Evolutionary conservation across 1,284 basidiomycete species (phyloP).

Genomic region (Malassezia equina): DNA sequence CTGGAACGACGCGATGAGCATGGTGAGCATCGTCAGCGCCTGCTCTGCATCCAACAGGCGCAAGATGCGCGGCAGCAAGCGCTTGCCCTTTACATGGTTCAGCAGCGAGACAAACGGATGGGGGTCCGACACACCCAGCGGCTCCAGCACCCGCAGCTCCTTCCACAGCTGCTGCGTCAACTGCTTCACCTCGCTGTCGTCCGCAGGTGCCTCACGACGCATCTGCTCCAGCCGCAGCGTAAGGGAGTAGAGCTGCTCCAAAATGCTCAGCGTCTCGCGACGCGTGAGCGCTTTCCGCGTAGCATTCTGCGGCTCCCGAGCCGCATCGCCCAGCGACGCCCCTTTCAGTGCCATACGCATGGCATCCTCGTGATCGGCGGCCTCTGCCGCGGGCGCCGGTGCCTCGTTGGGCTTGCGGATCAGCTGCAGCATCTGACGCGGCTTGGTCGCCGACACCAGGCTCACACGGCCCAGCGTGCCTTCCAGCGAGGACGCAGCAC

Average conservation of each 20-base stretch:
- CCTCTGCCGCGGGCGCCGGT: not conserved
- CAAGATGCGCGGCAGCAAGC: constrained; percentile 74
- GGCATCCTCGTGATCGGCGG: constrained; percentile 22
- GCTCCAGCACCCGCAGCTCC: constrained; percentile 72
- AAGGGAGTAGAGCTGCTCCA: constrained; percentile 78
- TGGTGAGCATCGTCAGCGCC: constrained; percentile 74
- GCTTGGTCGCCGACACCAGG: constrained; percentile 79
- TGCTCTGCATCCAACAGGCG: constrained; percentile 72
- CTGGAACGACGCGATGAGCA: constrained; percentile 84
- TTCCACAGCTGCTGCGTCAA: constrained; percentile 58
- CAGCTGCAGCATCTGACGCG: constrained; percentile 85
- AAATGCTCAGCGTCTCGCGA: constrained; percentile 65
- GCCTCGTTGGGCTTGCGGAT: constrained; percentile 48
- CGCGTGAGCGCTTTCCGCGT: constrained; percentile 57
- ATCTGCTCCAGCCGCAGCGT: constrained; percentile 78
- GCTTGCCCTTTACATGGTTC: constrained; percentile 81
- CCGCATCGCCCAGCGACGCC: constrained; percentile 49
- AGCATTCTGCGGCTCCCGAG: constrained; percentile 56
- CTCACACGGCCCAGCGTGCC: constrained; percentile 91
- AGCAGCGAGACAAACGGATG: constrained; percentile 94
- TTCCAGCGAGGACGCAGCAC: constrained; percentile 56
- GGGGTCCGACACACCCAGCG: constrained; percentile 85
- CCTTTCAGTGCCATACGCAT: constrained; percentile 38
- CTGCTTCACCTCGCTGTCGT: constrained; percentile 19
- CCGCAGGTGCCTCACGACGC: constrained; percentile 62